Percentiles rank a stretch among this genome's conserved stretches.
These are phyloP conservation scores for Fusarium dimerum DNA, from an alignment of 2,329 filamentous ascomycete species.

Conservation along the genomic window DNA sequence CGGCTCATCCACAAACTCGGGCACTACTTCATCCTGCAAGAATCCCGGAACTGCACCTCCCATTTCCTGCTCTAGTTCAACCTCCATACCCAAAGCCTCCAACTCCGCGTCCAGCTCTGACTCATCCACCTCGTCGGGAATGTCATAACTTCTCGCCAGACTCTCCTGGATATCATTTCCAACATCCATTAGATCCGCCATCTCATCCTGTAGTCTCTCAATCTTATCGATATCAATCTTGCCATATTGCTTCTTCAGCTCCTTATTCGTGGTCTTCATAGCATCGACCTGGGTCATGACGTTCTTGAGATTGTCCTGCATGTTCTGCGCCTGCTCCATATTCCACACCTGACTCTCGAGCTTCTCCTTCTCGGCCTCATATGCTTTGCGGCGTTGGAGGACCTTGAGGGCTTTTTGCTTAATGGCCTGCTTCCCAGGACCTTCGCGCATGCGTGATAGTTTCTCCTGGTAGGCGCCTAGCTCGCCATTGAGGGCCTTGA, in stretches of 20 bases:
- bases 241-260: constrained; percentile 89
- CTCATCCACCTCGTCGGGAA: constrained; percentile 97
- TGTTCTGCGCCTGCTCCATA: constrained; percentile 97
- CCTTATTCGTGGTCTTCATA: constrained; percentile 95
- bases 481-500: constrained; percentile 88
- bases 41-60: constrained; percentile 75
- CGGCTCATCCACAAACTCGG: constrained; percentile 90
- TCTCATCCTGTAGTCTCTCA: constrained; percentile 96
- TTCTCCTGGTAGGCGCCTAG: constrained; percentile 85
- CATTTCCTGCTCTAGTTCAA: constrained; percentile 77
- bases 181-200: constrained; percentile 96
- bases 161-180: constrained; percentile 98
- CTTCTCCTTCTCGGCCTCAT: constrained; percentile 92
- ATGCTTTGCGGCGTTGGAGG: constrained; percentile 88
- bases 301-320: constrained; percentile 98
- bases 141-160: constrained; percentile 85
- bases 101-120: constrained; percentile 93
- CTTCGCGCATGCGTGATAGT: constrained; percentile 90
- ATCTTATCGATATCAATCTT: constrained; percentile 98
- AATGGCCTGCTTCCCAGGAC: constrained; percentile 87
- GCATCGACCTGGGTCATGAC: constrained; percentile 98
- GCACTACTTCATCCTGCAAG: constrained; percentile 82
- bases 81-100: constrained; percentile 90
- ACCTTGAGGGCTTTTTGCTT: constrained; percentile 95
- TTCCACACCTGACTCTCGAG: constrained; percentile 96